A percentile compares a stretch with the other conserved stretches of the same genome.
Evolutionary conservation across 805 yeast species (phyloP).

Genomic region (Wickerhamiella allomyrinae): DNA sequence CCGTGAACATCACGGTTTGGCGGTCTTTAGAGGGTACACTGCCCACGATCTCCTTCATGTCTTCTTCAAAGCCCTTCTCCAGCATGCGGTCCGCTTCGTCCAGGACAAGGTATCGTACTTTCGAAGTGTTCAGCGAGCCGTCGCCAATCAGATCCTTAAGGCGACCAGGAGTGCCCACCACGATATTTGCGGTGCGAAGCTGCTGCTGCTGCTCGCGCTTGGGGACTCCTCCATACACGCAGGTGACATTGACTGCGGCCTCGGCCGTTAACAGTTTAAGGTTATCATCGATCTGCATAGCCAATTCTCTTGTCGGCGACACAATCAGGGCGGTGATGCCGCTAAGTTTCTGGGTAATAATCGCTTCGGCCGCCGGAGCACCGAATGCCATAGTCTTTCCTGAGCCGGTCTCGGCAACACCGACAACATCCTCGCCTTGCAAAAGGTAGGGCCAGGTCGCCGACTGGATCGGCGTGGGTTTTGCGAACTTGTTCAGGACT

Average conservation of each 20-base stretch:
- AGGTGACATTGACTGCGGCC: conserved; percentile 54
- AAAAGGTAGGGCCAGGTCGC: conserved; percentile 87
- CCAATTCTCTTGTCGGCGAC: conserved; percentile 96
- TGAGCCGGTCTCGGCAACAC: conserved; percentile 97
- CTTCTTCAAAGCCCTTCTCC: conserved; percentile 96
- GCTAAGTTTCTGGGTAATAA: conserved; percentile 30
- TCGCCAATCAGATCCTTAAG: conserved; percentile 80
- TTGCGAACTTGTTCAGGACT: conserved; percentile 59
- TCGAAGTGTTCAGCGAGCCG: conserved; percentile 56
- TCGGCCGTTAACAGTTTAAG: conserved; percentile 47
- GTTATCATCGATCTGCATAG: conserved; percentile 84
- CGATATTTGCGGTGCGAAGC: conserved; percentile 54
- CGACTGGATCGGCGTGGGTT: conserved; percentile 93
- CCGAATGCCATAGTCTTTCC: conserved; percentile 97
- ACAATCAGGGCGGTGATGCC: conserved; percentile 68
- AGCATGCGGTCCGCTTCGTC: conserved; percentile 99
- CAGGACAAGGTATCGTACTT: conserved; percentile 64
- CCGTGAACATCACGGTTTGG: conserved; percentile 97
- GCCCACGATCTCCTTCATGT: conserved; percentile 70
- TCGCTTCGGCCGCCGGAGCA: conserved; percentile 81
- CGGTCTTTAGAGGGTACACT: conserved; percentile 38
- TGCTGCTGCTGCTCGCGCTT: conserved; percentile 77
- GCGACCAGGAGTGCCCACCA: conserved; percentile 98
- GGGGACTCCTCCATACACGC: conserved; percentile 95
- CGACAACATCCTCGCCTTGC: conserved; percentile 71